These are phyloP conservation scores for Hypoxylon fragiforme DNA, from an alignment of 495 filamentous ascomycete genomes.

Conservation along the genomic window DNA sequence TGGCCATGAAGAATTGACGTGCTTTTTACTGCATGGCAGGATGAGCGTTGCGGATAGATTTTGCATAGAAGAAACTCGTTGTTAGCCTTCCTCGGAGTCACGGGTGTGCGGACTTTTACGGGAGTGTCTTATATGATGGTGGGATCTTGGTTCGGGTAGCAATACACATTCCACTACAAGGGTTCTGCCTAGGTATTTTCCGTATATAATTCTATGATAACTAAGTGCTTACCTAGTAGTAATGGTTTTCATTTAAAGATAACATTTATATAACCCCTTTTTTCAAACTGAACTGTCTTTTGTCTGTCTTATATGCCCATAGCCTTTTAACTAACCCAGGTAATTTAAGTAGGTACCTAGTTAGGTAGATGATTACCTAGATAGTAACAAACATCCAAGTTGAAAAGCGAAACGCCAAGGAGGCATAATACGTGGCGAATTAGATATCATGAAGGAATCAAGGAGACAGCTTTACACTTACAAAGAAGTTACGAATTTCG, in stretches of 20 bases:
- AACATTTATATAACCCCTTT: too few relatives aligned
- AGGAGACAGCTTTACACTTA: too few relatives aligned
- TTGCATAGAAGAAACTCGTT: slow-evolving; percentile 34
- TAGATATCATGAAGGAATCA: too few relatives aligned
- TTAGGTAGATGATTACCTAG: too few relatives aligned
- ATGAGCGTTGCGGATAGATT: slow-evolving; percentile 33
- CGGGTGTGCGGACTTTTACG: slow-evolving; percentile 29
- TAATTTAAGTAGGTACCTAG: too few relatives aligned
- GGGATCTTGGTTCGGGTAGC: slow-evolving; percentile 22
- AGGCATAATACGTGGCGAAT: too few relatives aligned
- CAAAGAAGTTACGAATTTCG: too few relatives aligned
- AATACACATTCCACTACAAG: slow-evolving; percentile 21
- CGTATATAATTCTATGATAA: slow-evolving; percentile 30
- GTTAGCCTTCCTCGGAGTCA: slow-evolving; percentile 31
- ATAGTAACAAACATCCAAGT: too few relatives aligned
- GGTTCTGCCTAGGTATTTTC: slow-evolving; percentile 13
- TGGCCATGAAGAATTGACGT: slow-evolving; percentile 1
- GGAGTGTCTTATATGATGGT: slow-evolving; percentile 21
- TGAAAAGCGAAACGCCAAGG: too few relatives aligned
- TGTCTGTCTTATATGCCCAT: too few relatives aligned
- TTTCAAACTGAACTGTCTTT: too few relatives aligned
- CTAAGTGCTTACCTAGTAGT: slow-evolving; percentile 27
- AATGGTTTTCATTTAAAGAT: slow-evolving; percentile 26
- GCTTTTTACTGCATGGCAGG: slow-evolving; percentile 28
- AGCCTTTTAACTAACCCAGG: too few relatives aligned